Evolutionary conservation across 169 alveolate genomes (phyloP).

Genomic region (Eimeria acervulina): DNA sequence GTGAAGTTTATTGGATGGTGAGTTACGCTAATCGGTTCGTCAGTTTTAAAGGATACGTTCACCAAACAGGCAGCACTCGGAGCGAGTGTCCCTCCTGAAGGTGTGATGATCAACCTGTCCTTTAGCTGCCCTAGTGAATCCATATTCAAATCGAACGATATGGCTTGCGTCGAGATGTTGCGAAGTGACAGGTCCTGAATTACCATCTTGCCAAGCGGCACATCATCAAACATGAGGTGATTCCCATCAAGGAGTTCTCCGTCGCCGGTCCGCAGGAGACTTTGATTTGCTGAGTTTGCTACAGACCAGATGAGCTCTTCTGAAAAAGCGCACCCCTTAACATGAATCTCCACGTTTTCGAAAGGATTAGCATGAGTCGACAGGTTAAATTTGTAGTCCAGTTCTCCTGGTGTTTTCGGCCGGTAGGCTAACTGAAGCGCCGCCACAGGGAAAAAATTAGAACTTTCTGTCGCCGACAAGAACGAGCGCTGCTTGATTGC

Average conservation of each 20-base stretch:
- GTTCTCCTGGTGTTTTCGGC: slow-evolving; percentile 74
- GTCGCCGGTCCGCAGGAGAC: background rate
- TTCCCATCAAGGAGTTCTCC: slow-evolving; percentile 58
- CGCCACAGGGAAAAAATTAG: background rate
- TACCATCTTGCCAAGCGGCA: slow-evolving; percentile 50
- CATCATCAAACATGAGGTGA: slow-evolving; percentile 38
- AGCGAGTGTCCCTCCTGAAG: slow-evolving; percentile 45
- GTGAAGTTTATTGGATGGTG: slow-evolving; percentile 44
- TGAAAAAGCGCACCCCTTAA: slow-evolving; percentile 43
- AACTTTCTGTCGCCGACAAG: background rate
- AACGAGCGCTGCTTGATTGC: background rate
- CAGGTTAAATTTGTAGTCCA: slow-evolving; percentile 77
- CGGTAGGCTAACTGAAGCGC: slow-evolving; percentile 58
- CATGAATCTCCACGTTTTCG: slow-evolving; percentile 78
- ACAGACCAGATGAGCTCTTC: slow-evolving; percentile 74
- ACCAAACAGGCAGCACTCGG: slow-evolving; percentile 2
- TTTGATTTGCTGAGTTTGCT: background rate
- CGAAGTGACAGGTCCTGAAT: slow-evolving; percentile 47
- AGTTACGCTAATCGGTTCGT: slow-evolving; percentile 18
- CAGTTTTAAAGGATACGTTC: slow-evolving; percentile 9
- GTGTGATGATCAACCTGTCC: slow-evolving; percentile 28
- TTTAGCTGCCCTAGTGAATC: slow-evolving; percentile 52
- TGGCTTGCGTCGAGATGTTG: slow-evolving; percentile 58
- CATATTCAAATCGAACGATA: slow-evolving; percentile 37
- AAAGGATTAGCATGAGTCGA: slow-evolving; percentile 85